Conservation (phyloP, 164 flowering plant genomes). For the Houttuynia cordata region DNA sequence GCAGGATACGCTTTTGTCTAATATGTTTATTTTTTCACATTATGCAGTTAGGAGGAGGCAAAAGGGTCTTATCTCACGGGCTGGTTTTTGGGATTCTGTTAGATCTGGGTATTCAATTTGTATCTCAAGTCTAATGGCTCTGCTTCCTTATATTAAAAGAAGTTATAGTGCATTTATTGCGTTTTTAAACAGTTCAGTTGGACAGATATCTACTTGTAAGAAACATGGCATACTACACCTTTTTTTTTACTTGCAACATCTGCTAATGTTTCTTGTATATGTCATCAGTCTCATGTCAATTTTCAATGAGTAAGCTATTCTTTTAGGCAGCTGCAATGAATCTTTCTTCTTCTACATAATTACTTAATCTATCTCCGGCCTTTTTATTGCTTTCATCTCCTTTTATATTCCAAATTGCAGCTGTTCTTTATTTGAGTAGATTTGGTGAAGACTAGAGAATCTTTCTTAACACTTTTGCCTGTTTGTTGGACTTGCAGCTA, state of each 20-base stretch:
- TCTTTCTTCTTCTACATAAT: not conserved
- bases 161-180: not conserved
- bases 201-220: too few species aligned
- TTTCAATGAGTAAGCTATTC: too few species aligned
- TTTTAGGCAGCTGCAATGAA: too few species aligned
- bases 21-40: not conserved
- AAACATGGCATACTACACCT: too few species aligned
- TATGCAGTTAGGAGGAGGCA: conserved; percentile 34
- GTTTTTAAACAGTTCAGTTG: too few species aligned
- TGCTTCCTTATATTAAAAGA: not conserved
- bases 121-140: not conserved
- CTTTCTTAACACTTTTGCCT: not conserved
- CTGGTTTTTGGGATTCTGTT: conserved; percentile 74
- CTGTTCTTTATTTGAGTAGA: not conserved
- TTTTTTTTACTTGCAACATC: too few species aligned
- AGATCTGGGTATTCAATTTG: conserved; percentile 51
- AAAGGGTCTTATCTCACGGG: conserved; percentile 30
- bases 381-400: not conserved
- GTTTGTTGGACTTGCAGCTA: not conserved
- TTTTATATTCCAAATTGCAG: not conserved
- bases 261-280: too few species aligned
- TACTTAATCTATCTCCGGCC: not conserved
- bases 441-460: not conserved
- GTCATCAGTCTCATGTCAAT: too few species aligned
- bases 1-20: not conserved